Evolutionary conservation across 257 asterid species (phyloP).

Genomic region (Ilex aquifolium): DNA sequence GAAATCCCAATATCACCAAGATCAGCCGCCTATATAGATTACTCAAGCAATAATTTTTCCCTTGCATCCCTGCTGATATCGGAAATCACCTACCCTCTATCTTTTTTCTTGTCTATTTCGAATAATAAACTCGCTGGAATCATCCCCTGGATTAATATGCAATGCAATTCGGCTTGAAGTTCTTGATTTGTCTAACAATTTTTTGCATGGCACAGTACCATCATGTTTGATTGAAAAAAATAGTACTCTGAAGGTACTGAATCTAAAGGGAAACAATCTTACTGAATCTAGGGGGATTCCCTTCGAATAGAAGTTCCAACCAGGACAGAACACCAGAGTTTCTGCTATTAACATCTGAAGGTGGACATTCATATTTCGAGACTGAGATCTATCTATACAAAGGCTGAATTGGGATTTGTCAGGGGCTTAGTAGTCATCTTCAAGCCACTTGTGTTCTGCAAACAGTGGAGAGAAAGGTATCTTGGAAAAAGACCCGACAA

Average conservation of each 20-base stretch:
- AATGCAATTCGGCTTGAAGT: slow-evolving; percentile 28
- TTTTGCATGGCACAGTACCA: slow-evolving; percentile 36
- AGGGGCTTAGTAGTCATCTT: slow-evolving; percentile 14
- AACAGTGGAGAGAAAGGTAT: slow-evolving; percentile 5
- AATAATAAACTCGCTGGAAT: slow-evolving; percentile 34
- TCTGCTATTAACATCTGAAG: slow-evolving; percentile 5
- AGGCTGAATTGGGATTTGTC: slow-evolving; percentile 14
- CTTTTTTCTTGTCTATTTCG: slow-evolving; percentile 33
- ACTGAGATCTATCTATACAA: slow-evolving; percentile 15
- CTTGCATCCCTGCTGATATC: slow-evolving; percentile 19
- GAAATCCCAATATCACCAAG: slow-evolving; percentile 20
- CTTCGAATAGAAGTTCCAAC: slow-evolving; percentile 9
- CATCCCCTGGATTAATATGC: slow-evolving; percentile 56
- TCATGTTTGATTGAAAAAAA: slow-evolving; percentile 27
- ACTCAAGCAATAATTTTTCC: slow-evolving; percentile 24
- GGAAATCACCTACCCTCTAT: slow-evolving; percentile 13
- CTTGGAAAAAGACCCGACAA: no score
- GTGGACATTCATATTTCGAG: background rate
- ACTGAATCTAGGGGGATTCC: slow-evolving; percentile 28
- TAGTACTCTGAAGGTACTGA: slow-evolving; percentile 24
- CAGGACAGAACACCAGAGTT: background rate
- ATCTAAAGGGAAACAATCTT: slow-evolving; percentile 41
- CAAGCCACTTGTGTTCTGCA: slow-evolving; percentile 8
- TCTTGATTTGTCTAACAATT: slow-evolving; percentile 53
- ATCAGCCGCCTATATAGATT: slow-evolving; percentile 20